These are phyloP conservation scores for Brassica incana DNA, from an alignment of 345 rosid genomes.

Conservation along the genomic window DNA sequence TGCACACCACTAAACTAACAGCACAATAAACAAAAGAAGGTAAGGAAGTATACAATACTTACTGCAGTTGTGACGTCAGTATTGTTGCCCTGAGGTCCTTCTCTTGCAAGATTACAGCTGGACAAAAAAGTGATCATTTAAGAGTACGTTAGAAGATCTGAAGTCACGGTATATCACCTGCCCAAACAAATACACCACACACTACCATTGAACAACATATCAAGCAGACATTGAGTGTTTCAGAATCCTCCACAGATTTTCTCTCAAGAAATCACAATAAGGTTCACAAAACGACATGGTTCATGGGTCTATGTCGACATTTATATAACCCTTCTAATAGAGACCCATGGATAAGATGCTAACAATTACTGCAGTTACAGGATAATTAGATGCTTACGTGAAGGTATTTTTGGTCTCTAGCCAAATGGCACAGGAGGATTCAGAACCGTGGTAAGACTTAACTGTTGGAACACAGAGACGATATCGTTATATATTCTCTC, in stretches of 20 bases:
- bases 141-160: slow-evolving; percentile 70
- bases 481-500: neutral
- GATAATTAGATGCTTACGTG: neutral
- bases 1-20: neutral
- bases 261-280: neutral
- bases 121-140: slow-evolving; percentile 72
- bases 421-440: neutral
- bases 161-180: slow-evolving; percentile 84
- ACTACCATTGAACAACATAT: neutral
- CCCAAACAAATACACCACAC: neutral
- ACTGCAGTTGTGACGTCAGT: slow-evolving; percentile 91
- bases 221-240: neutral
- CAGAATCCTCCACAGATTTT: neutral
- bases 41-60: slow-evolving; percentile 36
- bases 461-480: neutral
- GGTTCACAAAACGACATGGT: neutral
- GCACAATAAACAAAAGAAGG: neutral
- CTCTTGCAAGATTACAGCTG: slow-evolving; percentile 89
- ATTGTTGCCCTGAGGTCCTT: slow-evolving; percentile 68
- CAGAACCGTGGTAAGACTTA: neutral
- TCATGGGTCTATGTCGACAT: neutral
- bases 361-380: no score
- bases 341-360: no score
- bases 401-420: neutral
- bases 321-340: no score